Percentiles rank a stretch among this genome's conserved stretches.
Conservation (phyloP, 2,329 filamentous ascomycete genomes). For the Botryotinia calthae region DNA sequence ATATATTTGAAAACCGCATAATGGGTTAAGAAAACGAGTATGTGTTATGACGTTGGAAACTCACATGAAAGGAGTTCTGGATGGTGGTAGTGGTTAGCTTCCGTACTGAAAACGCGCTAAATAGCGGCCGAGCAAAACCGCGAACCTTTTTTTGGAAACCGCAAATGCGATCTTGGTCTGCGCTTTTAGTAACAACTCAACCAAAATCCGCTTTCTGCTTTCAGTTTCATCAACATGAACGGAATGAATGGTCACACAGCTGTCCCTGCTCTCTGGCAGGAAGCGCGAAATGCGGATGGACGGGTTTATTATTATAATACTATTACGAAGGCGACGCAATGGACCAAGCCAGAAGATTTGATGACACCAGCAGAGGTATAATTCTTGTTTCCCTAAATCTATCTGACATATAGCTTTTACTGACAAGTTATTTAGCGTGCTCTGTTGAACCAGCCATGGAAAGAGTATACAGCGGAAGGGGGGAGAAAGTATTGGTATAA, state of each 20-base stretch:
- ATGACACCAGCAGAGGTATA: conserved; percentile 78
- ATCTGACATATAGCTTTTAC: conserved; percentile 7
- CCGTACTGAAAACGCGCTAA: conserved; percentile 13
- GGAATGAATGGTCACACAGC: conserved; percentile 37
- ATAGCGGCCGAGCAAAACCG: conserved; percentile 16
- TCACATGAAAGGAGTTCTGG: neutral
- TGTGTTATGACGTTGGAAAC: conserved; percentile 4
- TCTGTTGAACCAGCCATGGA: conserved; percentile 82
- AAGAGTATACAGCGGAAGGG: conserved; percentile 82
- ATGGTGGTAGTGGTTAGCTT: neutral
- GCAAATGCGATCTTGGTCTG: conserved; percentile 13
- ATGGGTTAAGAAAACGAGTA: neutral
- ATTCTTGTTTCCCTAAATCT: conserved; percentile 29
- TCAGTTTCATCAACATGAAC: conserved; percentile 27
- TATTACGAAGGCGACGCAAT: conserved; percentile 82
- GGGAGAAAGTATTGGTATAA: conserved; percentile 96
- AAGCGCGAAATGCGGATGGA: conserved; percentile 77
- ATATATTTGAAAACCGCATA: conserved; percentile 5
- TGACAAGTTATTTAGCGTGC: conserved; percentile 57
- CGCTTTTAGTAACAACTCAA: conserved; percentile 2
- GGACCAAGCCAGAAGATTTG: conserved; percentile 88
- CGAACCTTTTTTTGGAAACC: conserved; percentile 16
- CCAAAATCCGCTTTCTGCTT: conserved; percentile 12
- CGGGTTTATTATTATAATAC: conserved; percentile 89
- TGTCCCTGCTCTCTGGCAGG: conserved; percentile 66